A percentile compares a stretch with the other conserved stretches of the same genome.
phyloP scores from a whole-genome alignment of 306 rosid genomes.

The Fragaria nilgerrensis region DNA sequence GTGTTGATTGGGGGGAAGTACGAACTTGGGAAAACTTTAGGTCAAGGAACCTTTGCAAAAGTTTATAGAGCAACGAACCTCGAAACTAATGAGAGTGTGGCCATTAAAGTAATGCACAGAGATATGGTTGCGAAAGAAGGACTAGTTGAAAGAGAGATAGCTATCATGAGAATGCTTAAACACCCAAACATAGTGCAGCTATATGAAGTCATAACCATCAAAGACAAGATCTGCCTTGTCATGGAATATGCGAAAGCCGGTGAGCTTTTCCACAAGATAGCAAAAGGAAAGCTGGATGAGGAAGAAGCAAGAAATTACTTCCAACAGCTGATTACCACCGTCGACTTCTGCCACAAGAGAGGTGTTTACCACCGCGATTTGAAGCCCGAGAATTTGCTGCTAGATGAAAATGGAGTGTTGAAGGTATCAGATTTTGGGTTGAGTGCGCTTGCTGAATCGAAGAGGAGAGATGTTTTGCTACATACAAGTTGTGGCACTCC shows the following conservation, averaged over 20 bases:
- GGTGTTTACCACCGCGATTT: conserved; percentile 62
- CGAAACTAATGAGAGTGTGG: conserved; percentile 37
- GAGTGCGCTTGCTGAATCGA: conserved; percentile 47
- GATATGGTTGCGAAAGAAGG: conserved; percentile 35
- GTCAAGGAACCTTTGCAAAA: conserved; percentile 55
- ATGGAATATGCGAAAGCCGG: conserved; percentile 58
- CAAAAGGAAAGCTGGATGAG: conserved; percentile 49
- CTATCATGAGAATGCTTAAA: conserved; percentile 42
- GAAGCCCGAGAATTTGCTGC: conserved; percentile 53
- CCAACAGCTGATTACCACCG: conserved; percentile 46
- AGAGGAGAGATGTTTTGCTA: conserved; percentile 39
- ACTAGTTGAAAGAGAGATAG: conserved; percentile 41
- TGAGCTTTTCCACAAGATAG: conserved; percentile 42
- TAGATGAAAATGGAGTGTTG: conserved; percentile 48
- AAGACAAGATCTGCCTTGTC: conserved; percentile 43
- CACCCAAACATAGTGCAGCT: conserved; percentile 52
- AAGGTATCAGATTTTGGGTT: conserved; percentile 59
- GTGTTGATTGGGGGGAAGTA: conserved; percentile 44
- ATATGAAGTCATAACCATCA: conserved; percentile 48
- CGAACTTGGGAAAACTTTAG: conserved; percentile 47
- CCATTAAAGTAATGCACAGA: conserved; percentile 46
- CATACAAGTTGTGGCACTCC: conserved; percentile 61
- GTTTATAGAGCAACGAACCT: conserved; percentile 47
- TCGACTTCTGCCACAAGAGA: conserved; percentile 59
- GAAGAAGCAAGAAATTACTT: conserved; percentile 42